Percentiles rank a stretch among this genome's conserved stretches.
These are phyloP conservation scores for Arthroderma sp. DNA, from an alignment of 2,329 filamentous ascomycete species.

Conservation along the genomic window DNA sequence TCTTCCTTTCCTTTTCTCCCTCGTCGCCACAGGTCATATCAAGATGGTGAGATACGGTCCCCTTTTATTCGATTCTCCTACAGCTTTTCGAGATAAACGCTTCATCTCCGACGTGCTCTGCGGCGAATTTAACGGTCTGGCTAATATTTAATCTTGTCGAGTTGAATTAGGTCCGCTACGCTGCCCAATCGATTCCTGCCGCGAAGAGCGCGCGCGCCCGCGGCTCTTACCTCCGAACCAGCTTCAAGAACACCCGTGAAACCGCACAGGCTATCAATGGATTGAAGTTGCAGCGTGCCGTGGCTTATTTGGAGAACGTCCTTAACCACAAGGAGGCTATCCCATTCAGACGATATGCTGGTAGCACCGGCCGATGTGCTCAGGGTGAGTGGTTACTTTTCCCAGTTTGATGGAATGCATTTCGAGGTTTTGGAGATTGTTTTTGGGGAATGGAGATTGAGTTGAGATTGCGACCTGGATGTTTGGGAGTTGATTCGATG, in stretches of 20 bases:
- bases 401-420: neutral
- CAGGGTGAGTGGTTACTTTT: slow-evolving; percentile 63
- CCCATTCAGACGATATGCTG: slow-evolving; percentile 94
- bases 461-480: neutral
- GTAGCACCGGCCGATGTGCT: slow-evolving; percentile 85
- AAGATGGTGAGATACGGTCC: slow-evolving; percentile 31
- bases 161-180: slow-evolving; percentile 72
- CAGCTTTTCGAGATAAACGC: neutral
- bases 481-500: neutral
- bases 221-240: slow-evolving; percentile 97
- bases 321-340: slow-evolving; percentile 94
- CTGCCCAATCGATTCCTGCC: slow-evolving; percentile 72
- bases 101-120: neutral
- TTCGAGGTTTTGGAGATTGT: slow-evolving; percentile 2
- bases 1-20: slow-evolving; percentile 22
- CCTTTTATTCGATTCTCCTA: too few relatives aligned
- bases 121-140: neutral
- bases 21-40: slow-evolving; percentile 29
- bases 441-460: slow-evolving; percentile 5
- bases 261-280: slow-evolving; percentile 99
- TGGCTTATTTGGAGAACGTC: slow-evolving; percentile 97
- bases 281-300: slow-evolving; percentile 91
- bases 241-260: slow-evolving; percentile 99
- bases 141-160: too few relatives aligned
- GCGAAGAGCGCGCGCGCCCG: slow-evolving; percentile 94